Percentiles rank a stretch among this genome's conserved stretches.
Conservation (phyloP, 306 rosid genomes). For the Lathyrus aphaca region DNA sequence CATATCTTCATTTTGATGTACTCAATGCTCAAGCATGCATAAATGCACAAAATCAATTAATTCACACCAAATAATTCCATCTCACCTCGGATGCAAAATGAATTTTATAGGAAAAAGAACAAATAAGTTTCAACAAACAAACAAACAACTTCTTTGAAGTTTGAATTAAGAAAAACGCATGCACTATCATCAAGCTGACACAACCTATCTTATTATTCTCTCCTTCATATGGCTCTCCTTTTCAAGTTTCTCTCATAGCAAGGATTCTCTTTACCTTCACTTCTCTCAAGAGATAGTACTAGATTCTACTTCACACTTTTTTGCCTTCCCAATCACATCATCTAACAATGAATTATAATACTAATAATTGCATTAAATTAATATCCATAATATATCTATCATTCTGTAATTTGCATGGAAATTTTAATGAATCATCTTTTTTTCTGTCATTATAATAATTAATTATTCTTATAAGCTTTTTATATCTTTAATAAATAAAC, state of each 20-base stretch:
- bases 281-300: conserved; percentile 72
- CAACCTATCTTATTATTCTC: conserved; percentile 39
- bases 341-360: conserved; percentile 32
- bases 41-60: conserved; percentile 38
- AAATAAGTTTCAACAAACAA: conserved; percentile 40
- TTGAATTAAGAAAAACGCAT: conserved; percentile 56
- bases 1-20: conserved; percentile 47
- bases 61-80: conserved; percentile 4
- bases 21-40: conserved; percentile 38
- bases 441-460: conserved; percentile 39
- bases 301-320: conserved; percentile 61
- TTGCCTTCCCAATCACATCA: conserved; percentile 41
- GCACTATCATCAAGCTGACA: conserved; percentile 59
- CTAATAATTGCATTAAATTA: conserved; percentile 4
- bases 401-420: conserved; percentile 50
- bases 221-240: conserved; percentile 60
- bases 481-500: conserved; percentile 17
- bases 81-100: too few species aligned
- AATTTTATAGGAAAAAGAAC: conserved; percentile 49
- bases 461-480: conserved; percentile 43
- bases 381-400: conserved; percentile 10
- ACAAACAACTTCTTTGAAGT: conserved; percentile 46
- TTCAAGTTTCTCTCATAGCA: conserved; percentile 60
- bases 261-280: conserved; percentile 78
- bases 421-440: conserved; percentile 44